Base-by-base conservation (phyloP, 306 rosid species). In the Coriaria nepalensis region DNA sequence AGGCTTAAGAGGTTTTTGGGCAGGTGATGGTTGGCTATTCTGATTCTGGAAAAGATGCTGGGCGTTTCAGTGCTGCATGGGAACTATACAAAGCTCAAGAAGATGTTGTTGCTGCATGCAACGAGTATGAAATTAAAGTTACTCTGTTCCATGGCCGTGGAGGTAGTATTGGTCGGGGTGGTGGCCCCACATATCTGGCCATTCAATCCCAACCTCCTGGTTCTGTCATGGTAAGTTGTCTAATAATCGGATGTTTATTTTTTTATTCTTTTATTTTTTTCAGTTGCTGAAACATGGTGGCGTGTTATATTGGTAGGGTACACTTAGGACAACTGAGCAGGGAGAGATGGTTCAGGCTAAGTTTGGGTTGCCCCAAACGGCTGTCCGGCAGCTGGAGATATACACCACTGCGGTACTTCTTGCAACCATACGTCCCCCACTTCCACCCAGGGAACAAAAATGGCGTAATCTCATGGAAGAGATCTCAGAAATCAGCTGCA, bases 191-290 rank as follows among this genome's bases (percentile, higher is more conserved):
- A 7, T 78, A 88, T 74, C 64, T 88, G 52, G 96, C 96, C 73
- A 88, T 88, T 72, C 96, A 88, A 70, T 88, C 96, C 52, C 96
- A 88, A 41, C 96, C 94, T 10, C 96, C 96, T 36, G 96, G 96
- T 41, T 88, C 94, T 48, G 93, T 80, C 52, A 88, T 80, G 96
- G 96, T 88, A 68, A 60, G 83, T 53, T 46, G 47, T 50, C 42
- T 50, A 20, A 20, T 20, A 20, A 20, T 36, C 29, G 7, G 43
- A 50, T 40, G 15, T 53, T 45, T 8, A 40, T 14, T 9, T 53
- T 7, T 20, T 46, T 45, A 43, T n/a, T 4, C n/a, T 51, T 45
- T 56, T 12, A 41, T 42, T 40, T 7, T 8, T 11, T 10, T 29
- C 48, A 43, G 35, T 13, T 62, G 29, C 34, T 48, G 8, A 52